Evolutionary conservation across 495 filamentous ascomycete genomes (phyloP), one percentile per base, ranked within the genome.

Genomic region (Xylaria scruposa): DNA sequence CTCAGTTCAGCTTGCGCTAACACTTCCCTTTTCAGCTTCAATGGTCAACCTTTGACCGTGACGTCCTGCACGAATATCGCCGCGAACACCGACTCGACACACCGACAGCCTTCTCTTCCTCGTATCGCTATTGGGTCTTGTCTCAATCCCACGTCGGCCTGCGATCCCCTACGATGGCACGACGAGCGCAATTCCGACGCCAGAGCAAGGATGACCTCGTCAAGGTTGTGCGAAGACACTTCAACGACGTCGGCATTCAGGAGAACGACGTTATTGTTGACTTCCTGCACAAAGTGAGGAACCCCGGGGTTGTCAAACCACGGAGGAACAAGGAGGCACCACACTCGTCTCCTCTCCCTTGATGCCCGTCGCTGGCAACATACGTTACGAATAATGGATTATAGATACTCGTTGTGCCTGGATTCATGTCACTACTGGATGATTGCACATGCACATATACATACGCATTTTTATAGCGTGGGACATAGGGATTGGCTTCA

Each of bases 251-350:
- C 61, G 93, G 91, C 12, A 88, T 97, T 15, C 90, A 90, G 66
- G 95, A 98, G 81, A 94, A 91, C 73, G 95, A 97, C 76, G 91
- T 94, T 42, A 92, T 97, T 67, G 93, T 94, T 24, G 90, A 94
- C 73, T 92, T 97, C 77, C 77, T 96, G 61, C 97, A 98, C 82
- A 95, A 92, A 73, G 91, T 94, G 26, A 85, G 88, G 70, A 83
- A 76, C 38, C 78, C 82, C 5, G 80, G 78, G 9, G 71, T 79
- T 2, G 56, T 76, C 21, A 84, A 83, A 49, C 73, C 74, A 42
- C 68, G n/a, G 73, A 76, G 73, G 60, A 77, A 70, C 66, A 76
- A 75, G 72, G 76, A 75, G 36, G 17, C 49, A 69, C 78, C 75
- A 46, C 76, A 78, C 36, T 78, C 75, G 26, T 78, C 77, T 46